A percentile compares a stretch with the other conserved stretches of the same genome.
These are phyloP conservation scores for Coelastrella sp. DNA, from an alignment of 139 green algal species.

Conservation along the genomic window DNA sequence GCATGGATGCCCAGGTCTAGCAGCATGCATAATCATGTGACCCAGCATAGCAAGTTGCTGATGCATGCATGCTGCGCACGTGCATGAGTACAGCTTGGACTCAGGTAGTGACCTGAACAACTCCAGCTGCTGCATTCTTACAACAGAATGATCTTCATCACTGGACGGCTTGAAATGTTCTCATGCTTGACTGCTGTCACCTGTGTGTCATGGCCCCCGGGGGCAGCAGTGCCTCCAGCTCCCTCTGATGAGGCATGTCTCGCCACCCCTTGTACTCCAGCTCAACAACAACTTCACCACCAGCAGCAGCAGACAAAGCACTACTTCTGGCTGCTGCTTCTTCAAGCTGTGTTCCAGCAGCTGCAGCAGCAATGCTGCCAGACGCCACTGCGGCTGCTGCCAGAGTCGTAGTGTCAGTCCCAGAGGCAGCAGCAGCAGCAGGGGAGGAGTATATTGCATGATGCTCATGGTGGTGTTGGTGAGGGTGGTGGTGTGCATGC, in stretches of 20 bases:
- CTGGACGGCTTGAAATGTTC: too few species aligned
- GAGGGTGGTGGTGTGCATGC: background rate
- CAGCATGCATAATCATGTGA: too few species aligned
- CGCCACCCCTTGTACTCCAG: conserved; percentile 20
- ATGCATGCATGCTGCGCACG: too few species aligned
- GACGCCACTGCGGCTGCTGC: background rate
- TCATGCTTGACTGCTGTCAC: background rate
- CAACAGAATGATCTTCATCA: too few species aligned
- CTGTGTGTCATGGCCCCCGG: background rate
- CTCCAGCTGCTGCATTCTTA: too few species aligned
- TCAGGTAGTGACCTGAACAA: too few species aligned
- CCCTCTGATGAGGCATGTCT: conserved; percentile 15
- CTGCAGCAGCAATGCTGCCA: conserved; percentile 10
- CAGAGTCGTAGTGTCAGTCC: background rate
- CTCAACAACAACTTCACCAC: background rate
- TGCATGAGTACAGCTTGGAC: too few species aligned
- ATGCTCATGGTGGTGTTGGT: conserved; percentile 3
- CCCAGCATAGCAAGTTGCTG: too few species aligned
- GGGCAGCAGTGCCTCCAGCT: conserved; percentile 15
- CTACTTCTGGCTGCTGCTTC: background rate
- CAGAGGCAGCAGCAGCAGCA: conserved; percentile 26
- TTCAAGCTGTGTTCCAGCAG: background rate
- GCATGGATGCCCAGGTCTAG: too few species aligned
- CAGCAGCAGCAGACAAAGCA: conserved; percentile 1
- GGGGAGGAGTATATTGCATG: background rate